These are phyloP conservation scores for Rubus parviflorus DNA, from an alignment of 306 rosid genomes.

Conservation along the genomic window DNA sequence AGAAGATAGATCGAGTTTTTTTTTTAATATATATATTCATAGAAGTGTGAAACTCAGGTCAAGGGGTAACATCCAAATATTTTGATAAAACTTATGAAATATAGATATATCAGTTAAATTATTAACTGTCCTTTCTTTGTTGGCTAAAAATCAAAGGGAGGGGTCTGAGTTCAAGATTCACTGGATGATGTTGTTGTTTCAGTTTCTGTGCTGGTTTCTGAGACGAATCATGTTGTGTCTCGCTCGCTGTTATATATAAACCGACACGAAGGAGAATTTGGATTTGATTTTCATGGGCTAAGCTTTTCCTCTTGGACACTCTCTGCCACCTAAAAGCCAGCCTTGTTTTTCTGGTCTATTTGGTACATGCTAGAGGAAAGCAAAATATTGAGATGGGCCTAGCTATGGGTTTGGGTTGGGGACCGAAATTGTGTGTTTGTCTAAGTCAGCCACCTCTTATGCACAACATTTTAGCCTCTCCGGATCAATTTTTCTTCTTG, in stretches of 20 bases:
- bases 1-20: not conserved
- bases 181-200: conserved; percentile 2
- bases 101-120: not conserved
- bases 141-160: not conserved
- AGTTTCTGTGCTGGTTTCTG: not conserved
- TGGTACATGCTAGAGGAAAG: not conserved
- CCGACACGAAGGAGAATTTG: not conserved
- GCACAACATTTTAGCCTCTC: no score
- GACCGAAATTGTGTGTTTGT: no score
- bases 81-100: conserved; percentile 1
- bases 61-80: not conserved
- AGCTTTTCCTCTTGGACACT: not conserved
- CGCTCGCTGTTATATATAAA: not conserved
- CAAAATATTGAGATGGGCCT: not conserved
- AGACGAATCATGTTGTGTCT: not conserved
- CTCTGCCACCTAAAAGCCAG: conserved; percentile 1
- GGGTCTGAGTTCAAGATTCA: not conserved
- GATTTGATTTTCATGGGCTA: not conserved
- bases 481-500: no score
- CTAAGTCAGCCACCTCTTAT: no score
- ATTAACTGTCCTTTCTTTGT: not conserved
- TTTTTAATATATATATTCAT: not conserved
- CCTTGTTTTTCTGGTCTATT: conserved; percentile 10
- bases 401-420: no score
- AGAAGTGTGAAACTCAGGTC: not conserved